Conservation (phyloP, 169 alveolate genomes). For the Theileria parva region DNA sequence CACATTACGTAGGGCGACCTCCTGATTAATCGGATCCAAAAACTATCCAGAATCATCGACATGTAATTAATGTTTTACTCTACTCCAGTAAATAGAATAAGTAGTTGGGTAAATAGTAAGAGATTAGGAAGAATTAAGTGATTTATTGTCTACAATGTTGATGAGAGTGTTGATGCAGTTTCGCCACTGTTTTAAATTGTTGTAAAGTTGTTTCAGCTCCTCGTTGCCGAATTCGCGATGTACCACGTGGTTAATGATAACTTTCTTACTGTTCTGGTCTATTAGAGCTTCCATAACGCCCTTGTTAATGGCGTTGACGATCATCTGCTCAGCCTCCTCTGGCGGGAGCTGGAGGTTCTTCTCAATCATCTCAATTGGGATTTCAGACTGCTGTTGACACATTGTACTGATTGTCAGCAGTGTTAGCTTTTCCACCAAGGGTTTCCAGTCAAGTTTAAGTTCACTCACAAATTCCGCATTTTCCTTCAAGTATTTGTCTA, state of each 20-base stretch:
- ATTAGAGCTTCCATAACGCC: conserved; percentile 73
- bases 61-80: conserved; percentile 67
- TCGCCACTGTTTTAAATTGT: conserved; percentile 59
- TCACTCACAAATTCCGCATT: conserved; percentile 21
- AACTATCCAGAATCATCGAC: conserved; percentile 90
- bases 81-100: no score
- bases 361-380: conserved; percentile 52
- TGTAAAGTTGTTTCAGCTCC: conserved; percentile 59
- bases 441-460: conserved; percentile 17
- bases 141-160: conserved; percentile 15
- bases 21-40: conserved; percentile 89
- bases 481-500: conserved; percentile 22
- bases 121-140: not conserved
- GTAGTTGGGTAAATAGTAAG: not conserved
- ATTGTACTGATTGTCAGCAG: conserved; percentile 47
- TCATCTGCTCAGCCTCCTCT: conserved; percentile 65
- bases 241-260: conserved; percentile 65
- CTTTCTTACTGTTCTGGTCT: conserved; percentile 69
- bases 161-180: conserved; percentile 39
- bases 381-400: conserved; percentile 53
- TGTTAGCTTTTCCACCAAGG: conserved; percentile 21
- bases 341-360: conserved; percentile 47
- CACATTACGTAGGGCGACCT: conserved; percentile 73
- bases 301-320: conserved; percentile 73
- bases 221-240: conserved; percentile 66